Base-by-base conservation (phyloP, 2,329 filamentous ascomycete species). In the Aspergillus eucalypticola region DNA sequence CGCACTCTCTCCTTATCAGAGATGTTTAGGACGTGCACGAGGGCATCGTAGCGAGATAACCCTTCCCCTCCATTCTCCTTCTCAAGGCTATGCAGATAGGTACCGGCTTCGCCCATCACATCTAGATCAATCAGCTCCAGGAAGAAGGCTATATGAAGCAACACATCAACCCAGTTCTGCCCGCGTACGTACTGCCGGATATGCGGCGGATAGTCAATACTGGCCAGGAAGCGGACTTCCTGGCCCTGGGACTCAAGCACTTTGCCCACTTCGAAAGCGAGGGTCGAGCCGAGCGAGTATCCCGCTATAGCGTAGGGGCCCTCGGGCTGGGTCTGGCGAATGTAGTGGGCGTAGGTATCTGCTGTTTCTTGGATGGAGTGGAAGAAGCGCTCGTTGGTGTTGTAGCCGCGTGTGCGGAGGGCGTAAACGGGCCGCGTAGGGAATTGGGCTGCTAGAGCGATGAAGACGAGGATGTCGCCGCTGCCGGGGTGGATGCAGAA, bases 241-340 rank as follows among this genome's bases (percentile, higher is more conserved):
- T 75, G 69, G 0, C 72, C 73, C 0, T 64, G 51, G 0, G 55
- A 51, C 52, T 82, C 74, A 5, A 84, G 71, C 3, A 56, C 35
- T 68, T 84, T 84, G 3, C 75, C 71, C 0, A 81, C 67, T 65
- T 84, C 82, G 58, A 82, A 84, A 0, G 80, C 78, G 0, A 83
- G 54, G 61, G 80, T 81, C 0, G 73, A 64, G 4, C 82, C 82
- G 60, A 79, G 82, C 7, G 73, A 78, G 63, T 84, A 84, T 1
- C 82, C 82, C 0, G 78, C 77, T 0, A 84, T 65, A 0, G 78
- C 78, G 60, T 84, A 84, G 0, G 82, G 82, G 0, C 83, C 81
- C 0, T 67, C 21, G 0, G 82, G 81, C 61, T 84, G 82, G 0
- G 59, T 60, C 4, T 58, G 38, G 3, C 71, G 70, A 17, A 84